These are phyloP conservation scores for Conidiobolus incongruus DNA, from an alignment of 371 early-diverging fungal genomes.

Conservation along the genomic window DNA sequence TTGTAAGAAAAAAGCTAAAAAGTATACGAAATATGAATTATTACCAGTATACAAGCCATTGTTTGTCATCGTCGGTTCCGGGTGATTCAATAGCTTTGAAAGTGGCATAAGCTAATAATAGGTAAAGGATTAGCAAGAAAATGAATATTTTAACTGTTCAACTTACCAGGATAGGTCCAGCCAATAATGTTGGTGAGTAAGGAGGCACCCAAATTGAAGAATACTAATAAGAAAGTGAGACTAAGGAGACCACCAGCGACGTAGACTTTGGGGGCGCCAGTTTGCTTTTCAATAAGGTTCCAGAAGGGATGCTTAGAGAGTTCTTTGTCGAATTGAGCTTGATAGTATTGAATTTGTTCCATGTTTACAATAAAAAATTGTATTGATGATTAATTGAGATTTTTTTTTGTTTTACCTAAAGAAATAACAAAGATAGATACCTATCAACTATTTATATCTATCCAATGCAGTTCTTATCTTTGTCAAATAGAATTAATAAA, in stretches of 20 bases:
- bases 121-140: no score
- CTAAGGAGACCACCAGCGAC: slow-evolving; percentile 29
- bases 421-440: no score
- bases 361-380: no score
- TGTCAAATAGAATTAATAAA: no score
- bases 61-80: slow-evolving; percentile 57
- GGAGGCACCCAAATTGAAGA: slow-evolving; percentile 68
- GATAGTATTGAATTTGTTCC: slow-evolving; percentile 17
- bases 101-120: slow-evolving; percentile 72
- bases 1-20: neutral
- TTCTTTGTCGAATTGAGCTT: slow-evolving; percentile 41
- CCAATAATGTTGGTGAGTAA: slow-evolving; percentile 66
- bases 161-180: slow-evolving; percentile 67
- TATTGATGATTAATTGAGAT: no score
- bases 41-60: slow-evolving; percentile 67
- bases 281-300: slow-evolving; percentile 36
- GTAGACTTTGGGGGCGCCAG: slow-evolving; percentile 67
- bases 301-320: slow-evolving; percentile 36
- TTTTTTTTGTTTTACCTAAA: no score
- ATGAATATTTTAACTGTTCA: no score
- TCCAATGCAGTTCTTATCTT: no score
- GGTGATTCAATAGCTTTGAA: slow-evolving; percentile 76
- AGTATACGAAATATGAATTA: neutral
- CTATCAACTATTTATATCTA: no score
- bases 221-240: slow-evolving; percentile 41